A percentile compares a stretch with the other conserved stretches of the same genome.
Evolutionary conservation across 192 early-diverging fungal genomes (phyloP).

Genomic region (Gorgonomyces haynaldii): DNA sequence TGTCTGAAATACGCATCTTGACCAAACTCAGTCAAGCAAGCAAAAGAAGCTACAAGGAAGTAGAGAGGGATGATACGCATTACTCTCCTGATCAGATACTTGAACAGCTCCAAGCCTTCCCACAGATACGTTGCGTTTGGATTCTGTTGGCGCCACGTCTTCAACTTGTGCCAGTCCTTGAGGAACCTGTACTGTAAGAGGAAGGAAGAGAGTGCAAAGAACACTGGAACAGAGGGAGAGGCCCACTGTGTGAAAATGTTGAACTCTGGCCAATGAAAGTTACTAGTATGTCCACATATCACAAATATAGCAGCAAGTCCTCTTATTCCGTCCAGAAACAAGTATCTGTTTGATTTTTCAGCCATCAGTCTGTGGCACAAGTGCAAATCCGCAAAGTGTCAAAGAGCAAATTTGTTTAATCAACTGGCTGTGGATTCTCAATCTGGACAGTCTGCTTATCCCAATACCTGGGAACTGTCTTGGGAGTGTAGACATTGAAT

Average conservation of each 20-base stretch:
- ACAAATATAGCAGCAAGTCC: background rate
- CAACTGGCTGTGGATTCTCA: too few species aligned
- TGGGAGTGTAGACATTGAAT: too few species aligned
- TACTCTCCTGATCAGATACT: background rate
- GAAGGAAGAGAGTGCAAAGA: constrained; percentile 5
- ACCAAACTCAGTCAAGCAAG: background rate
- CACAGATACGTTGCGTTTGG: background rate
- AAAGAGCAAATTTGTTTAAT: too few species aligned
- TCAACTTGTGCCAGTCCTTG: background rate
- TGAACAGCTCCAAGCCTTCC: background rate
- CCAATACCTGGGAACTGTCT: too few species aligned
- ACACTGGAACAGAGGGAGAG: background rate
- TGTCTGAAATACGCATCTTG: background rate
- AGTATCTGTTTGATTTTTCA: too few species aligned
- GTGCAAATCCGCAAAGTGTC: too few species aligned
- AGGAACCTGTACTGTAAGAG: background rate
- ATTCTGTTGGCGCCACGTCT: background rate
- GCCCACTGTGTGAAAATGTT: too few species aligned
- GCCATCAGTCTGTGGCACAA: too few species aligned
- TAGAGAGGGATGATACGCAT: background rate
- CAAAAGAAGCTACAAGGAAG: background rate
- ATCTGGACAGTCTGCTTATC: too few species aligned
- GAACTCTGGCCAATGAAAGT: too few species aligned
- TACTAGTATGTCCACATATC: background rate
- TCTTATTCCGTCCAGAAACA: constrained; percentile 1